Evolutionary conservation across 2,329 filamentous ascomycete genomes (phyloP), one percentile per base, ranked within the genome.

Genomic region (Sporothrix pseudoabietina): DNA sequence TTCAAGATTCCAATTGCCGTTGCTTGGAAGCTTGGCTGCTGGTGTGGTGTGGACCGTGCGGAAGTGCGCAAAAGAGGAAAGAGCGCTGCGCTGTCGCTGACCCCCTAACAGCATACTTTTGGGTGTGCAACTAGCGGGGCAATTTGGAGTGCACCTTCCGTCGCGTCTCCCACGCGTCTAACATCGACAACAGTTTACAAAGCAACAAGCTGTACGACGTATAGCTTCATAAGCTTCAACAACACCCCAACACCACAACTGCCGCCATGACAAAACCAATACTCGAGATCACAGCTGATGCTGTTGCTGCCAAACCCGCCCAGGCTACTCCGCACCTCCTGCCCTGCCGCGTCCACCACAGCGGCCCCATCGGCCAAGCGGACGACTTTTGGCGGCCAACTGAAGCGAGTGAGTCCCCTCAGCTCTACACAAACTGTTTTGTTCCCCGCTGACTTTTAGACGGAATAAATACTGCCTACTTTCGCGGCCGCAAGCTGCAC

Each of bases 301-400:
- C 76, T 6, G 71, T 77, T 2, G 71, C 74, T 32, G 69, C 76
- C 3, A 68, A 74, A 6, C 73, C 73, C 2, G 59, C 73, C 26
- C 85, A 85, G 74, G 84, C 84, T 72, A 88, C 85, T 0, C 88
- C 91, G 4, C 91, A 97, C 78, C 83, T 97, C 26, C 85, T 98
- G 16, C 94, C 94, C 3, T 96, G 93, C 78, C 88, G 89, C 72
- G 89, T 98, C 78, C 87, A 94, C 78, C 91, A 97, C 81, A 89
- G 92, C 77, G 94, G 94, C 0, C 85, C 89, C 0, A 84, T 95
- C 71, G 87, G 90, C 69, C 84, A 89, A 1, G 83, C 87, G 5
- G 81, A 87, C 30, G 84, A 89, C 59, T 94, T 93, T 79, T 98
- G 94, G 94, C 85, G 83, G 6, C 92, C 93, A 0, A 81, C 79